Base-by-base conservation (phyloP, 495 filamentous ascomycete genomes). In the Poronia punctata region DNA sequence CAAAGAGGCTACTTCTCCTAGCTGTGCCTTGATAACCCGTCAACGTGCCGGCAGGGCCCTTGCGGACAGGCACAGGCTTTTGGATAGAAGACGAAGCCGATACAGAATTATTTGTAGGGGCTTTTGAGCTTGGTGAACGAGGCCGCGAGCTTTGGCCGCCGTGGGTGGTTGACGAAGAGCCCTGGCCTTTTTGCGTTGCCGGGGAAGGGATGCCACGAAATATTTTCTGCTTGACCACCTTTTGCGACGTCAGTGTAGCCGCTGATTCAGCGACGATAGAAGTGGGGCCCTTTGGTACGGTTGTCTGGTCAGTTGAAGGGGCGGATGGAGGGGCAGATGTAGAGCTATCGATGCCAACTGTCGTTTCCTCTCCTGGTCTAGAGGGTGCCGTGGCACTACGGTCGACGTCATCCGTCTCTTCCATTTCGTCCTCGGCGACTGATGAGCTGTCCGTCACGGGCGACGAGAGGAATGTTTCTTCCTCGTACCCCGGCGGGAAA, bases 11-110 rank as follows among this genome's bases (percentile, higher is more conserved):
- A 19, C 10, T 45, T 27, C 42, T 52, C 33, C 56, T 43, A 10
- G 56, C 56, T n/a, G 56, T 60, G 10, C 56, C 56, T 41, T 52
- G 53, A 20, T 60, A 60, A 7, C 56, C 56, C 12, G 49, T 52
- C 35, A 45, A 38, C 6, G 55, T 53, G n/a, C 32, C 45, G 14
- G 42, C 28, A 6, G 15, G 23, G 10, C 8, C 31, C 33, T 32
- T 40, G 5, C 41, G 36, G 12, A 29, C 15, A 7, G 46, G 38
- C 12, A 7, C 30, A 11, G 5, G 21, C 15, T 33, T 30, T 30
- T 45, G 48, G 16, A 19, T 3, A 10, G 35, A 40, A n/a, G 19
- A 14, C 17, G 29, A n/a, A 14, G 15, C 26, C 8, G 17, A 35
- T 15, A 36, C 26, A 28, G 43, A 9, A 5, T 30, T 5, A n/a